Base-by-base conservation (phyloP, 2,329 filamentous ascomycete species). In the Periglandula ipomoeae region DNA sequence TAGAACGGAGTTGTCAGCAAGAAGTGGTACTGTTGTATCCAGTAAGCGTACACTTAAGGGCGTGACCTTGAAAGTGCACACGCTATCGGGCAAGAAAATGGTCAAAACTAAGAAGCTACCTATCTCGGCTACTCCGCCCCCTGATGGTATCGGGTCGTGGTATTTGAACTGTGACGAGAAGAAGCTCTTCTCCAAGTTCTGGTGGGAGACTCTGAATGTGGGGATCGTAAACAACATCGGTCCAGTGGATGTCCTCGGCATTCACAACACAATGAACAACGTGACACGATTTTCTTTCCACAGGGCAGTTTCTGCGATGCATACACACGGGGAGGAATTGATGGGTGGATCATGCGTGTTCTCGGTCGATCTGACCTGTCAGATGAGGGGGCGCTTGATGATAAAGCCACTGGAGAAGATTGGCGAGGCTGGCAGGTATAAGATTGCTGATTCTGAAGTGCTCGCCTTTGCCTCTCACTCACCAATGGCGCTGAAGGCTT, bases 81-180 rank as follows among this genome's bases (percentile, higher is more conserved):
- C 44, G 23, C 44, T 34, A 13, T 27, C 20, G 24, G 44, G 44
- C 4, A 17, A 3, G 9, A 39, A 34, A 34, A 39, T 34, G 15
- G 44, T 46, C 11, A 30, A 44, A 11, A 55, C 56, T 3, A 59
- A 59, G 49, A 64, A 61, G 53, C 52, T 64, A 0, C 53, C 64
- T 1, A 49, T 64, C 19, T 59, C 62, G 1, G 54, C 59, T 2
- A 57, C 61, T 0, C 61, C 60, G 6, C 59, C 59, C 0, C 47
- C 53, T 0, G 43, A 53, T 1, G 63, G 62, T 37, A 44, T 61
- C 1, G 50, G 47, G 2, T 37, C 53, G 0, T 64, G 59, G 53
- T 58, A 64, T 27, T 56, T 64, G 1, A 50, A 57, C 20, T n/a
- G 50, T 0, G 46, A 48, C 0, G 61, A 64, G 46, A 52, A 42